Evolutionary conservation across 179 eudicot species (phyloP), one percentile per base, ranked within the genome.

Genomic region (Silene noctiflora): DNA sequence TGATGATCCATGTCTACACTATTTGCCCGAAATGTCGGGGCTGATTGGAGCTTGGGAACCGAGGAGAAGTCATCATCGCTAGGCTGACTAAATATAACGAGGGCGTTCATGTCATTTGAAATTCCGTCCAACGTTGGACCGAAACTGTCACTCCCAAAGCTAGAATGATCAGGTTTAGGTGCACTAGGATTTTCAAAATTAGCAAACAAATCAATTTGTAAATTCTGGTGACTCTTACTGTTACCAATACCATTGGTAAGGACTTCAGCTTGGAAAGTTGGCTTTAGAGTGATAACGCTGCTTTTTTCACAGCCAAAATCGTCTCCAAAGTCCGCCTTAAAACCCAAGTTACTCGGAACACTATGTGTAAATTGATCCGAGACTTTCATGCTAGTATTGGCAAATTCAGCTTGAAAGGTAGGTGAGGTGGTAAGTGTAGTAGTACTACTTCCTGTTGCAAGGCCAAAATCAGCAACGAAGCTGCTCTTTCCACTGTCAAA

Each of bases 1-100:
- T 48, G 29, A 14, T 64, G 79, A 42, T 60, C 77, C 46, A 19
- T 59, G 6, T 65, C 79, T 16, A 78, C 39, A 74, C 81, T 78
- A 29, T 86, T 81, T 19, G 85, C 83, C 0, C 76, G 77, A 60
- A 91, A 91, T 25, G 90, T 87, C 5, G 96, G 93, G 1, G 84
- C 75, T 59, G 88, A 84, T 75, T 81, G 86, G 62, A 86, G 79
- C 33, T 79, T 82, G 1, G 87, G 87, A 31, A 73, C 79, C 17
- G 79, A 8, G 3, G 74, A 76, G 20, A 27, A 65, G 12, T 80
- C 77, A 1, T 75, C 70, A 14, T 60, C 31, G 25, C 46, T 66
- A 0, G 39, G 75, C 72, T 81, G 78, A 22, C 59, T 76, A 51
- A 74, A 77, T 5, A 76, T 74, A 44, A 83, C 86, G 27, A 83